Evolutionary conservation across 1,284 basidiomycete genomes (phyloP).

Genomic region (Ceratobasidium sp.): DNA sequence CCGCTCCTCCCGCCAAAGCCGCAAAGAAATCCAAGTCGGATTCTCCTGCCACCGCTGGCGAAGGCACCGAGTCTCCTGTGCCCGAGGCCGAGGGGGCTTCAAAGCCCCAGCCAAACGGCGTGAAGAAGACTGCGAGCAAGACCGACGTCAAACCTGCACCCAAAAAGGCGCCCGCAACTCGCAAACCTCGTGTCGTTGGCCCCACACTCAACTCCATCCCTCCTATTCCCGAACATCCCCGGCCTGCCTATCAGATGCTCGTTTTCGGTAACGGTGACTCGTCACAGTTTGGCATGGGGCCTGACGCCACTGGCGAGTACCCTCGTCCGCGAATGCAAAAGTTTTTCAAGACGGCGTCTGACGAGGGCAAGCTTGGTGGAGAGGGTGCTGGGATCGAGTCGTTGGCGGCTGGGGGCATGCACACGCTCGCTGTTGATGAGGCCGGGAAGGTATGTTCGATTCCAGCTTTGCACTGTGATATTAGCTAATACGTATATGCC

Average conservation of each 20-base stretch:
- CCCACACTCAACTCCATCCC: conserved; percentile 51
- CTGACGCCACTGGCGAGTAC: conserved; percentile 62
- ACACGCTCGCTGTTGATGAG: conserved; percentile 65
- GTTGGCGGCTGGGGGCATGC: conserved; percentile 65
- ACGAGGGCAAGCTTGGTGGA: conserved; percentile 57
- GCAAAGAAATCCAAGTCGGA: conserved; percentile 33
- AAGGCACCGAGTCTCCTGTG: conserved; percentile 2
- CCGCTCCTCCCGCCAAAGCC: conserved; percentile 7
- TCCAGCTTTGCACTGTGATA: not conserved
- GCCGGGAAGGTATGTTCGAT: conserved; percentile 59
- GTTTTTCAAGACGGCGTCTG: conserved; percentile 59
- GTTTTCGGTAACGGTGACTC: conserved; percentile 64
- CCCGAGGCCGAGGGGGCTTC: conserved; percentile 19
- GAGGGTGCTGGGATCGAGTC: conserved; percentile 61
- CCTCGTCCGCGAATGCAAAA: conserved; percentile 61
- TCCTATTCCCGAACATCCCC: conserved; percentile 48
- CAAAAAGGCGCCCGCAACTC: conserved; percentile 18
- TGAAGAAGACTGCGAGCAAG: conserved; percentile 35
- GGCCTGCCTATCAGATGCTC: conserved; percentile 57
- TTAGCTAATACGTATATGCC: conserved; percentile 10
- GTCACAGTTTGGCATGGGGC: conserved; percentile 65
- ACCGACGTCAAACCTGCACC: not conserved
- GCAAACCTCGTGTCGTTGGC: conserved; percentile 19
- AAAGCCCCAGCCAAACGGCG: conserved; percentile 32
- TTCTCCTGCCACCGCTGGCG: conserved; percentile 13